Conservation (phyloP, 2,329 filamentous ascomycete genomes). For the Phialocephala subalpina region DNA sequence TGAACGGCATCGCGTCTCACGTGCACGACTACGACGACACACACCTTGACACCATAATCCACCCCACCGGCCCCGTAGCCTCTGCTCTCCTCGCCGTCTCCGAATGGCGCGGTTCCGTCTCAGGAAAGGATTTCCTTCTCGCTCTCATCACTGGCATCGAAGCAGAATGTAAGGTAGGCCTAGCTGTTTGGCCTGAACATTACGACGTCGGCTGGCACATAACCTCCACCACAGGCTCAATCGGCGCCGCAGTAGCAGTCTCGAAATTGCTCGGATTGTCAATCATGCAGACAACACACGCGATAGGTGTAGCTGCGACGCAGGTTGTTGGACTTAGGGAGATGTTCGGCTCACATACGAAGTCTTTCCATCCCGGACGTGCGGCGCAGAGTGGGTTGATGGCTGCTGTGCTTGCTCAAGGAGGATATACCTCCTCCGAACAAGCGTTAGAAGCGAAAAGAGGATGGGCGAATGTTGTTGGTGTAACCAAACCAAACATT, state of each 20-base stretch:
- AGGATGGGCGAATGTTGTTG: constrained; percentile 61
- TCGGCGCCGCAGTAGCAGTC: constrained; percentile 61
- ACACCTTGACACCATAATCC: constrained; percentile 62
- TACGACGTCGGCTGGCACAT: constrained; percentile 65
- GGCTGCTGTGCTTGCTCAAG: constrained; percentile 53
- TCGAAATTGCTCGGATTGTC: constrained; percentile 54
- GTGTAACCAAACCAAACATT: constrained; percentile 49
- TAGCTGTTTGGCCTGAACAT: constrained; percentile 60
- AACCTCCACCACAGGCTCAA: constrained; percentile 58
- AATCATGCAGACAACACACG: constrained; percentile 52
- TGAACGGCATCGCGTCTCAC: constrained; percentile 63
- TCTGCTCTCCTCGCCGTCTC: constrained; percentile 57
- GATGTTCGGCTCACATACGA: constrained; percentile 63
- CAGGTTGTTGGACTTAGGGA: constrained; percentile 62
- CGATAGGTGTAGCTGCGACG: constrained; percentile 60
- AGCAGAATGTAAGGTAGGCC: constrained; percentile 58
- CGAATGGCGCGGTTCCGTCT: constrained; percentile 50
- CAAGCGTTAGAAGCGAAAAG: constrained; percentile 58
- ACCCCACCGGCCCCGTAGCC: constrained; percentile 60
- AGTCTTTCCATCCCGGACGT: constrained; percentile 61
- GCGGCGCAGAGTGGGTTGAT: constrained; percentile 60
- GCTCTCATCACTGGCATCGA: constrained; percentile 61
- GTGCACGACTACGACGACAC: constrained; percentile 66
- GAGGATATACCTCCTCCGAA: constrained; percentile 57
- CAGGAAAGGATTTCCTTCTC: constrained; percentile 56